Percentiles rank a stretch among this genome's conserved stretches.
These are phyloP conservation scores for Loxodes magnus DNA, from an alignment of 73 alveolate genomes.

Conservation along the genomic window DNA sequence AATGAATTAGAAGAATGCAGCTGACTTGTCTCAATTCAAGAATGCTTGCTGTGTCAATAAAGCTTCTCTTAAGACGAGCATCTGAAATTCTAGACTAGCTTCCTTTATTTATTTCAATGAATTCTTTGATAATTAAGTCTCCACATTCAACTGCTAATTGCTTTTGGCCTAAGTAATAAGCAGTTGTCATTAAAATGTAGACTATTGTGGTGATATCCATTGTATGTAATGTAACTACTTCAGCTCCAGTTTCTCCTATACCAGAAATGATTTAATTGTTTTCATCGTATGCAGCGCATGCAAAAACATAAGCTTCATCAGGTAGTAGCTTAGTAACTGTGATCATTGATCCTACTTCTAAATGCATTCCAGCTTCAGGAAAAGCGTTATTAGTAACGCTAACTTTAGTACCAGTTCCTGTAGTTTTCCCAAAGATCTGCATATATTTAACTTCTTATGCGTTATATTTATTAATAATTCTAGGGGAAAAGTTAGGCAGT, in stretches of 20 bases:
- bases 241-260: constrained; percentile 81
- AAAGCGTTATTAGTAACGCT: constrained; percentile 46
- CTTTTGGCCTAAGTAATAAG: constrained; percentile 67
- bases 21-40: constrained; percentile 6
- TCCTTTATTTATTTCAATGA: constrained; percentile 1
- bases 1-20: neutral
- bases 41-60: constrained; percentile 1
- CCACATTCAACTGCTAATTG: constrained; percentile 61
- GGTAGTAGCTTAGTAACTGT: constrained; percentile 65
- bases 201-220: constrained; percentile 54
- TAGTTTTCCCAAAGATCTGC: constrained; percentile 50
- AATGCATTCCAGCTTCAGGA: constrained; percentile 42
- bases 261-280: constrained; percentile 78
- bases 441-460: constrained; percentile 34
- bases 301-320: constrained; percentile 83
- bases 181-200: constrained; percentile 66
- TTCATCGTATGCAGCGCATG: constrained; percentile 76
- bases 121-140: constrained; percentile 37
- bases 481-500: constrained; percentile 48
- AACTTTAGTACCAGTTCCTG: constrained; percentile 59
- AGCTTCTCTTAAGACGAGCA: constrained; percentile 1
- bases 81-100: neutral
- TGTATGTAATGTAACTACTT: constrained; percentile 69
- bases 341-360: constrained; percentile 28
- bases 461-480: constrained; percentile 34